phyloP scores from a whole-genome alignment of 1,284 basidiomycete genomes.

The Spongispora temasekensis region DNA sequence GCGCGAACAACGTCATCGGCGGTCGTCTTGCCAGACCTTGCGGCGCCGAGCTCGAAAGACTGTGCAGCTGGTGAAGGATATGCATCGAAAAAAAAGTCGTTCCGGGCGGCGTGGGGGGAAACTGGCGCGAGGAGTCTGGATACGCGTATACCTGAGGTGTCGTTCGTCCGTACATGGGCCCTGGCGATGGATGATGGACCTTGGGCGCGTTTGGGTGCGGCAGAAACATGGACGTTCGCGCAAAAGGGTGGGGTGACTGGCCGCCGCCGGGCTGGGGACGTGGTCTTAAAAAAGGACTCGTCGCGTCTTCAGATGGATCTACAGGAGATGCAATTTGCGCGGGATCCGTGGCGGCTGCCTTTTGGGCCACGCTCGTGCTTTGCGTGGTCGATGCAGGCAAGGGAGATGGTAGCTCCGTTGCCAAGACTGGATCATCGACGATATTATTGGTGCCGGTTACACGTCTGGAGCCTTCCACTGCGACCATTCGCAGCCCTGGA shows the following conservation, averaged over 20 bases:
- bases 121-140: conserved; percentile 1
- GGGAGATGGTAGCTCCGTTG: conserved; percentile 15
- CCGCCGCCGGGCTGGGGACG: conserved; percentile 20
- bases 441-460: conserved; percentile 8
- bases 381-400: conserved; percentile 6
- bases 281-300: conserved; percentile 27
- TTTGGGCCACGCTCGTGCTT: conserved; percentile 1
- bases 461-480: conserved; percentile 19
- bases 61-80: conserved; percentile 33
- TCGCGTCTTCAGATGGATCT: conserved; percentile 11
- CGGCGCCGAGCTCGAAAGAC: conserved; percentile 1
- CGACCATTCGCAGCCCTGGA: conserved; percentile 17
- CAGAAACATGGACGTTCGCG: conserved; percentile 57
- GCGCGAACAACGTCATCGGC: conserved; percentile 63
- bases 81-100: conserved; percentile 29
- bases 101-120: conserved; percentile 19
- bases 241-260: conserved; percentile 29
- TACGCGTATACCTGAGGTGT: conserved; percentile 20
- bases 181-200: conserved; percentile 32
- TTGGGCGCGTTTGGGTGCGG: conserved; percentile 77
- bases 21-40: conserved; percentile 25
- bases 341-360: conserved; percentile 11
- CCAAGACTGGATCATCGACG: conserved; percentile 5
- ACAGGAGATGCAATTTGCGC: background rate
- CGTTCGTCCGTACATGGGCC: conserved; percentile 61